Evolutionary conservation across 805 yeast genomes (phyloP).

Genomic region (Ogataea haglerorum): DNA sequence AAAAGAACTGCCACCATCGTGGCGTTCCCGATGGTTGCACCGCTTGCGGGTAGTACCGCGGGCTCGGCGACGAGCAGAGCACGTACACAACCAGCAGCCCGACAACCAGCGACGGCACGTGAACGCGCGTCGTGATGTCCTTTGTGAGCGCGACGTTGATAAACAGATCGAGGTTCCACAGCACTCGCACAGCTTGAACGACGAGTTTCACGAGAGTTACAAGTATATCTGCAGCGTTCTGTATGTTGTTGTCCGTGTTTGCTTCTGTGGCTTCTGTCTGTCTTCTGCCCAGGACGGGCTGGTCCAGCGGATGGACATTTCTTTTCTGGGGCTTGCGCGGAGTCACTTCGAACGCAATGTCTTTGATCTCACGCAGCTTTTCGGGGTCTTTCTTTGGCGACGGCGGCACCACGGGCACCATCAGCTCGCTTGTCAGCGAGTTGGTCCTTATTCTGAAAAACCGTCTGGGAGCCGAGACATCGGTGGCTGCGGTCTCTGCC

Average conservation of each 20-base stretch:
- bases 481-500: constrained; percentile 11
- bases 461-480: constrained; percentile 9
- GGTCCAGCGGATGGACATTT: constrained; percentile 32
- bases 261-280: background rate
- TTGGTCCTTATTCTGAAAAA: constrained; percentile 15
- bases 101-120: constrained; percentile 25
- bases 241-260: background rate
- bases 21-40: constrained; percentile 7
- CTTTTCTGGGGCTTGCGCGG: constrained; percentile 11
- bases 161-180: constrained; percentile 30
- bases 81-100: constrained; percentile 15
- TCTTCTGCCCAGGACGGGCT: constrained; percentile 22
- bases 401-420: constrained; percentile 9
- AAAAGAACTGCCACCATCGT: constrained; percentile 7
- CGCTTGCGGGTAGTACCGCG: constrained; percentile 13
- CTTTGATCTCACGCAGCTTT: constrained; percentile 21
- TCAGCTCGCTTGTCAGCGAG: constrained; percentile 8
- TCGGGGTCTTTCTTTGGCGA: constrained; percentile 9
- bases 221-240: constrained; percentile 15
- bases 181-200: constrained; percentile 5
- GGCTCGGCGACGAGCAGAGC: constrained; percentile 8
- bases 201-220: constrained; percentile 8
- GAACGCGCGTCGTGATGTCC: constrained; percentile 22
- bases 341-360: constrained; percentile 30
- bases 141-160: constrained; percentile 25